Base-by-base conservation (phyloP, 2,329 filamentous ascomycete genomes). In the Penicillium sp. region DNA sequence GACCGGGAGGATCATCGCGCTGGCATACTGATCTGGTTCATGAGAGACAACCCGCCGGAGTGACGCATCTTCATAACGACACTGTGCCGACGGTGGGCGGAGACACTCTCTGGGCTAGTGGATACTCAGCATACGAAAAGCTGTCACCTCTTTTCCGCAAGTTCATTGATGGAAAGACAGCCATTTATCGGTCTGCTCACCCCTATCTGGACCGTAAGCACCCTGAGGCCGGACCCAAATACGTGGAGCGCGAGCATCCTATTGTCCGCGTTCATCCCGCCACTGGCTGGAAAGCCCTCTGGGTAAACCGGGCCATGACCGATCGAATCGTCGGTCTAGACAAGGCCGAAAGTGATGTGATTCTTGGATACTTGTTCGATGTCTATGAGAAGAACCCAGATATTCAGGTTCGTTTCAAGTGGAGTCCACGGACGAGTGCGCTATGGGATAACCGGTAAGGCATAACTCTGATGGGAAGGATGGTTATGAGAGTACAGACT, bases 21-120 rank as follows among this genome's bases (percentile, higher is more conserved):
- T 88, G 84, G 86, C 86, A 88, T 65, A 80, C 79, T 6, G 84
- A 88, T 60, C 77, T 88, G 0, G 84, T 88, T 0, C 84, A 88
- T 58, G 85, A 89, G 64, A 74, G 75, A 29, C 84, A 88, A 49
- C 85, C 86, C 1, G 83, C 86, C 0, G 85, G 84, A 5, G 80
- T 87, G 46, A 87, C 84, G 0, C 83, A 87, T 63, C 72, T 87
- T 5, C 83, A 87, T 69, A 86, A 86, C 47, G 84, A 87, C 63
- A 83, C 82, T 0, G 74, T 88, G 0, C 83, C 84, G 0, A 75
- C 74, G 0, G 63, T 81, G 0, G 86, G 86, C 1, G 86, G 86
- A 9, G 86, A 89, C 65, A 88, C 86, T 0, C 77, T 88, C 0
- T 89, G 86, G 85, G 82, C 85, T 0, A 82, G 78, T 50, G 84